Conservation (phyloP, 176 grass and related monocot genomes). For the Carex scoparia region DNA sequence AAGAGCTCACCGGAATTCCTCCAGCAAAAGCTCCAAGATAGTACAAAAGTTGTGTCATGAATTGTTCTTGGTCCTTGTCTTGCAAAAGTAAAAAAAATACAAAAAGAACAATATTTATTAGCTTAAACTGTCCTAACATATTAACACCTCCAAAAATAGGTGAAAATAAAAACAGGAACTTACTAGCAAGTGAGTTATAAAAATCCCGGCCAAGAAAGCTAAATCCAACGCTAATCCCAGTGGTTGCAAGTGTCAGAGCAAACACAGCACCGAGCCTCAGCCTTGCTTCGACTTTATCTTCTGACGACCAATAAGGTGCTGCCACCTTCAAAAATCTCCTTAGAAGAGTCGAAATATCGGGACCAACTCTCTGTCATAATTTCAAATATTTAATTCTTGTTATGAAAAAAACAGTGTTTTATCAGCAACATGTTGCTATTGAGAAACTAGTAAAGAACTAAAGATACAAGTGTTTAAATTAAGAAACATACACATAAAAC, state of each 20-base stretch:
- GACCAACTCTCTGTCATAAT: conserved; percentile 36
- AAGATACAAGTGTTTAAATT: not conserved
- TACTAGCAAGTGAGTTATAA: conserved; percentile 92
- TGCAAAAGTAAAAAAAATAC: conserved; percentile 39
- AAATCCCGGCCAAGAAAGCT: conserved; percentile 93
- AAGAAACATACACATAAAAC: not conserved
- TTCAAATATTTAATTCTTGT: not conserved
- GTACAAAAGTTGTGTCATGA: conserved; percentile 79
- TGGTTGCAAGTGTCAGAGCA: conserved; percentile 72
- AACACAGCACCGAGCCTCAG: conserved; percentile 77
- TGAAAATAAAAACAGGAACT: conserved; percentile 13
- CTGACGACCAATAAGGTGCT: conserved; percentile 86
- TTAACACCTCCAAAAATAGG: not conserved
- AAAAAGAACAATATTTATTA: conserved; percentile 28
- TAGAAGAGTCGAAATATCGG: conserved; percentile 58
- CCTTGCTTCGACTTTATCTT: conserved; percentile 88
- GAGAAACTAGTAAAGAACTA: not conserved
- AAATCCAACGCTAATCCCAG: conserved; percentile 93
- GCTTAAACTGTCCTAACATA: not conserved
- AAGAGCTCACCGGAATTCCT: conserved; percentile 99
- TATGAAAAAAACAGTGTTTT: not conserved
- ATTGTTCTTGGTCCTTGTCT: conserved; percentile 97
- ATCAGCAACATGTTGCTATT: not conserved
- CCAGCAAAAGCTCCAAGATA: conserved; percentile 85
- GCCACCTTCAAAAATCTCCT: conserved; percentile 95